Conservation (phyloP, 108 stramenopile genomes). For the Aurantiochytrium sp. region DNA sequence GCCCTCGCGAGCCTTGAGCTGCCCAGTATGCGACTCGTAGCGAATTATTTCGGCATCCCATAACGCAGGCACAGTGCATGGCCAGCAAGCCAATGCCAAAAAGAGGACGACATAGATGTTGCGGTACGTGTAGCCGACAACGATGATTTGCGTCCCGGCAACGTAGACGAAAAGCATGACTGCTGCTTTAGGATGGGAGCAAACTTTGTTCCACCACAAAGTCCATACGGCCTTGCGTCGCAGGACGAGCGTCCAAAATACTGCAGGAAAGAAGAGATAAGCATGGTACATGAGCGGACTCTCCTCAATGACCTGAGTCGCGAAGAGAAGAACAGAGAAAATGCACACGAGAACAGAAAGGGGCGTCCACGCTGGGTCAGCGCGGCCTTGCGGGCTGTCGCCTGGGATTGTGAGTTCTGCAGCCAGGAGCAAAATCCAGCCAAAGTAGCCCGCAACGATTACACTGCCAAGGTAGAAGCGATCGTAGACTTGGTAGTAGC, state of each 20-base stretch:
- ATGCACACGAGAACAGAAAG: neutral
- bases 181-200: neutral
- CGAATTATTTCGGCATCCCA: neutral
- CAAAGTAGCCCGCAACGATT: slow-evolving; percentile 6
- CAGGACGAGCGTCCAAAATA: neutral
- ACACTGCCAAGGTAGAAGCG: neutral
- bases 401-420: neutral
- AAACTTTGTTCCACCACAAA: neutral
- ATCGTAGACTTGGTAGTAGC: slow-evolving; percentile 8
- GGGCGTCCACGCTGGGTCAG: neutral
- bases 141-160: neutral
- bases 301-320: neutral
- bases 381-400: neutral
- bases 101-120: neutral
- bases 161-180: neutral
- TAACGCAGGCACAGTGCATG: neutral
- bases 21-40: neutral
- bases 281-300: neutral
- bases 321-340: neutral
- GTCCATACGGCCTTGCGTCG: neutral
- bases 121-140: neutral
- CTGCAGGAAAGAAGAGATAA: neutral
- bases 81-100: neutral
- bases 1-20: neutral
- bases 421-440: neutral